These are phyloP conservation scores for Venturia aucupariae DNA, from an alignment of 2,329 filamentous ascomycete genomes.

Conservation along the genomic window DNA sequence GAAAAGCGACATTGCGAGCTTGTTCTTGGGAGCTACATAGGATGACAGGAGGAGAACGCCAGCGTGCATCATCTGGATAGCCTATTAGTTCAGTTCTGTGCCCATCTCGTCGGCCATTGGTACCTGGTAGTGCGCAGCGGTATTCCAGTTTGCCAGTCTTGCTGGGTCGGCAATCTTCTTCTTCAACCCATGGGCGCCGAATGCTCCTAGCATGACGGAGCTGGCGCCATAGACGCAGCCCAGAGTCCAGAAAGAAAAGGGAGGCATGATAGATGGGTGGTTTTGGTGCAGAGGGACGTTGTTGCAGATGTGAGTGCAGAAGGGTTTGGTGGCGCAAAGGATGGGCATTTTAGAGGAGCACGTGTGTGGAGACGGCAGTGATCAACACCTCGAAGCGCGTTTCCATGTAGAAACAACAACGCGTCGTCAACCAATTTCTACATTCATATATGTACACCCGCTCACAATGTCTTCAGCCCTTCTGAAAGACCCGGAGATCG, in stretches of 20 bases:
- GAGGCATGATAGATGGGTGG: neutral
- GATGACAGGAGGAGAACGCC: conserved; percentile 49
- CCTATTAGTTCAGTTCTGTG: neutral
- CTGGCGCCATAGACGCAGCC: conserved; percentile 54
- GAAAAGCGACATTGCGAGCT: conserved; percentile 38
- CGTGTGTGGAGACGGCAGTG: neutral
- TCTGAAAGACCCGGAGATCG: neutral
- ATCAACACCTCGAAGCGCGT: neutral
- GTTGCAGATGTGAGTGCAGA: neutral
- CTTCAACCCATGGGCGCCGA: conserved; percentile 60
- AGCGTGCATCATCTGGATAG: conserved; percentile 50
- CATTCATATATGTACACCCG: too few species aligned
- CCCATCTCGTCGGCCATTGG: conserved; percentile 2
- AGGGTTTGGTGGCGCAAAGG: too few species aligned
- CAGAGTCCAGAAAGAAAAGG: conserved; percentile 45
- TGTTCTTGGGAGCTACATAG: conserved; percentile 44
- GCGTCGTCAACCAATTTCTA: conserved; percentile 3
- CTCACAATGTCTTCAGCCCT: conserved; percentile 12
- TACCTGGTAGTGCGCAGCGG: conserved; percentile 61
- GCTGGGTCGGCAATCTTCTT: conserved; percentile 49
- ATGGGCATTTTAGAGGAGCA: too few species aligned
- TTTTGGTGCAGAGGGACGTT: neutral
- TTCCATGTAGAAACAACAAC: neutral
- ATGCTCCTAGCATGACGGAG: conserved; percentile 54
- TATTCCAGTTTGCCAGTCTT: conserved; percentile 51